phyloP scores from a whole-genome alignment of 768 basidiomycete species.

The Termitomyces bulborhizus region DNA sequence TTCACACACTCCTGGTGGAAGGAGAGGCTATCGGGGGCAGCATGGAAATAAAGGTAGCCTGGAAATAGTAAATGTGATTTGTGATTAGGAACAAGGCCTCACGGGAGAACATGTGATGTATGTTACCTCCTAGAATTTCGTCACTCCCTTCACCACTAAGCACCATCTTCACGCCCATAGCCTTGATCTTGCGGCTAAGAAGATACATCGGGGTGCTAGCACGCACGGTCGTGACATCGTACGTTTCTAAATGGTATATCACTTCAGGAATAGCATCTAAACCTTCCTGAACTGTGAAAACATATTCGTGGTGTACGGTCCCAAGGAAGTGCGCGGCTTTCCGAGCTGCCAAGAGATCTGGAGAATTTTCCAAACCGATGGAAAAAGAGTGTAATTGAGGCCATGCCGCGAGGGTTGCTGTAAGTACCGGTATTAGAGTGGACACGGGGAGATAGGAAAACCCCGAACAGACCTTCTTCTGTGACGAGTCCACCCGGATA shows the following conservation, averaged over 20 bases:
- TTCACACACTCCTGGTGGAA: conserved; percentile 95
- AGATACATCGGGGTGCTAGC: conserved; percentile 99
- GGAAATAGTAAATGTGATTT: conserved; percentile 1
- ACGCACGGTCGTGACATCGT: conserved; percentile 97
- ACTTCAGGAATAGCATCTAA: conserved; percentile 96
- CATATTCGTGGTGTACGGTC: conserved; percentile 95
- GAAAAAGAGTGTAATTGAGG: conserved; percentile 98
- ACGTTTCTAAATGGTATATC: conserved; percentile 97
- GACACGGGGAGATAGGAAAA: neutral
- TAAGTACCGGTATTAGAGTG: conserved; percentile 6
- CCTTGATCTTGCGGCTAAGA: conserved; percentile 96
- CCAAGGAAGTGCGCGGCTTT: conserved; percentile 92
- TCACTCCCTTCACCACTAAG: conserved; percentile 96
- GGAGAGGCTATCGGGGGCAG: conserved; percentile 79
- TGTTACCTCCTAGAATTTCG: conserved; percentile 88
- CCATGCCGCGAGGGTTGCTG: conserved; percentile 81
- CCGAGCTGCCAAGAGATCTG: conserved; percentile 89
- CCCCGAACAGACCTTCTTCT: conserved; percentile 44
- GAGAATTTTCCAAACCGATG: conserved; percentile 90
- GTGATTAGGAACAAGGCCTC: neutral
- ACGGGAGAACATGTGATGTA: neutral
- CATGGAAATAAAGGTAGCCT: conserved; percentile 99
- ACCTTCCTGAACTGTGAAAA: conserved; percentile 97
- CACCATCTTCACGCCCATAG: conserved; percentile 99
- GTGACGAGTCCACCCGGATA: conserved; percentile 26